Base-by-base conservation (phyloP, 2,329 filamentous ascomycete species). In the Verticillium dahliae region DNA sequence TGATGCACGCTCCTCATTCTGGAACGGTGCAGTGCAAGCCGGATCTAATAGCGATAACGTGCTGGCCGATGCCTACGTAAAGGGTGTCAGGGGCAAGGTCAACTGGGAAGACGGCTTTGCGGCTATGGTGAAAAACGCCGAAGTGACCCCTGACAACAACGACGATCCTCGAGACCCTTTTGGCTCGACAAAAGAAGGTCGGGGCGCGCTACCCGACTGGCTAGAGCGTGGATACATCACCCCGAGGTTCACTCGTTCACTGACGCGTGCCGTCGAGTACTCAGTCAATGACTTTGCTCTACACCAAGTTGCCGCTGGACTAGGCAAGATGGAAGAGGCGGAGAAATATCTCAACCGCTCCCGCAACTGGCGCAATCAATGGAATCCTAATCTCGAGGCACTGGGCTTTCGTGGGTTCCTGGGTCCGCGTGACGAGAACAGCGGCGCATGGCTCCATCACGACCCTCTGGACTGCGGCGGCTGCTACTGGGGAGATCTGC, bases 1-100 rank as follows among this genome's bases (percentile, higher is more conserved):
- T 0, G 87, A 90, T 67, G 87, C 80, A 0, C 82, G 88, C 11
- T 89, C 86, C 0, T 88, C 84, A 1, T 87, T 90, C 71, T 88
- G 78, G 75, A 91, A 90, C 64, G 89, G 89, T 10, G 83, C 84
- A 15, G 84, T 85, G 0, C 88, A 91, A 69, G 88, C 87, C 11
- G 89, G 89, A 7, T 88, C 83, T 13, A 90, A 90, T 67, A 83
- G 84, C 4, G 88, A 91, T 70, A 90, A 89, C 61, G 82, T 91
- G 4, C 81, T 91, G 15, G 88, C 88, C 2, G 89, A 91, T 68
- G 89, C 88, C 0, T 91, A 85, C 64, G 80, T 90, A 35, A 91
- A 91, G 70, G 86, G 87, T 0, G 81, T 90, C 2, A 77, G 81
- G 13, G 86, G 85, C 4, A 75, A 75, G 4, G 76, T 91, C 54